Percentiles rank a stretch among this genome's conserved stretches.
Conservation (phyloP, 163 green algal genomes). For the Prototheca stagnorum region DNA sequence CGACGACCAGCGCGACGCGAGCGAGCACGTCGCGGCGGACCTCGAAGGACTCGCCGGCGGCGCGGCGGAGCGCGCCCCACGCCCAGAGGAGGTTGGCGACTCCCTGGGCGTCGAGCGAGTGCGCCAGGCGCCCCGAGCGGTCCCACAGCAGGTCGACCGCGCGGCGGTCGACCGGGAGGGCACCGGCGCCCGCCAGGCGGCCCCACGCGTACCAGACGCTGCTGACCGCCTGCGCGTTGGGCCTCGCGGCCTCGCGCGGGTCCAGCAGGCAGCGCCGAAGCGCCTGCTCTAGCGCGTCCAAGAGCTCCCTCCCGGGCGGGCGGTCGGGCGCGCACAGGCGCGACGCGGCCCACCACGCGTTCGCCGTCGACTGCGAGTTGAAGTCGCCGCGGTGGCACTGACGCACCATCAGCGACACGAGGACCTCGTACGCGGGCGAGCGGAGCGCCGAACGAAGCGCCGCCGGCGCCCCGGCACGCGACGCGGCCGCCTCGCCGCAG, state of each 20-base stretch:
- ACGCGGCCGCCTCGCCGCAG: background rate
- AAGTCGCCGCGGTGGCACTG: conserved; percentile 6
- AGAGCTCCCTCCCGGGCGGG: background rate
- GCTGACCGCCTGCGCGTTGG: conserved; percentile 4
- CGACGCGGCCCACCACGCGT: conserved; percentile 10
- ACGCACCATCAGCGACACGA: conserved; percentile 4
- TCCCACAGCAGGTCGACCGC: conserved; percentile 8
- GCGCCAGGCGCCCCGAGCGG: background rate
- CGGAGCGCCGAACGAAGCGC: background rate
- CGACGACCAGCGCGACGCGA: background rate
- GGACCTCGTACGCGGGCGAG: background rate
- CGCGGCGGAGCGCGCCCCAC: conserved; percentile 5
- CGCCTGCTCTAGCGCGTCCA: conserved; percentile 6
- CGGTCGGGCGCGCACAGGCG: conserved; percentile 2
- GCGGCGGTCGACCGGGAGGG: background rate
- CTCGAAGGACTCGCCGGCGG: conserved; percentile 3
- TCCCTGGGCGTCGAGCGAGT: conserved; percentile 6
- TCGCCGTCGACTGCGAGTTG: conserved; percentile 9
- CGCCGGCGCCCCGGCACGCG: background rate
- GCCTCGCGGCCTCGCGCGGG: background rate
- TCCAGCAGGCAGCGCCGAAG: conserved; percentile 2
- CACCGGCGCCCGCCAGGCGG: conserved; percentile 3
- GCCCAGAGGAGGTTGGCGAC: conserved; percentile 10
- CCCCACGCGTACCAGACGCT: conserved; percentile 11
- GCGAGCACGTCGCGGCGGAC: conserved; percentile 6